phyloP scores from a whole-genome alignment of 371 early-diverging fungal genomes.

The Mucor sp. region DNA sequence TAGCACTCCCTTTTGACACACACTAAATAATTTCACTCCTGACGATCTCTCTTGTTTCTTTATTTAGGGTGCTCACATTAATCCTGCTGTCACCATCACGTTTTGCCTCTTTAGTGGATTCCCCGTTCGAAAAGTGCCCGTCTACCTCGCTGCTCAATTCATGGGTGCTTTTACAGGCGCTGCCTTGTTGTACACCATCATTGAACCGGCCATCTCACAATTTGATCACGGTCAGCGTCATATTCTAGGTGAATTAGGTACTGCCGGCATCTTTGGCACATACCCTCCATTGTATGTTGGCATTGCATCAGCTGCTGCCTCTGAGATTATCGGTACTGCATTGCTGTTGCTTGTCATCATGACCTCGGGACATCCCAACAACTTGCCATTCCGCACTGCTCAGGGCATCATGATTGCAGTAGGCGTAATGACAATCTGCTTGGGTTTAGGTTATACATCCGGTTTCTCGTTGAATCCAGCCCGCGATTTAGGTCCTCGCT shows the following conservation, averaged over 20 bases:
- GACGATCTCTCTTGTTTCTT: constrained; percentile 5
- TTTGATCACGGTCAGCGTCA: constrained; percentile 65
- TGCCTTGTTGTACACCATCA: constrained; percentile 60
- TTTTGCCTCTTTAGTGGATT: constrained; percentile 73
- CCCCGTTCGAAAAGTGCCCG: constrained; percentile 62
- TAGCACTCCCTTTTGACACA: background rate
- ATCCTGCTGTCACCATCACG: constrained; percentile 77
- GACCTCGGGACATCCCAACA: constrained; percentile 70
- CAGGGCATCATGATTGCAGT: constrained; percentile 70
- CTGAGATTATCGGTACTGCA: constrained; percentile 84
- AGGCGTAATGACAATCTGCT: constrained; percentile 45
- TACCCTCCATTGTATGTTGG: constrained; percentile 61
- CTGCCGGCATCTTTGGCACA: constrained; percentile 79
- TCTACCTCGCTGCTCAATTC: constrained; percentile 66
- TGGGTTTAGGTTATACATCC: constrained; percentile 70
- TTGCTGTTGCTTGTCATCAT: constrained; percentile 71
- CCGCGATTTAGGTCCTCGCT: constrained; percentile 86
- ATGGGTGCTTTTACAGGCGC: constrained; percentile 76
- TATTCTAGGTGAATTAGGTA: constrained; percentile 51
- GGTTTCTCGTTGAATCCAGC: constrained; percentile 88
- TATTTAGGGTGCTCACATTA: constrained; percentile 75
- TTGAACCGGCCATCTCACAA: constrained; percentile 56
- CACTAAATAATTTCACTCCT: background rate
- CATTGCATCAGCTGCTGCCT: constrained; percentile 63
- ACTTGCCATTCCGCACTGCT: constrained; percentile 59